Evolutionary conservation across 2,329 filamentous ascomycete genomes (phyloP).

Genomic region (Colletotrichum eleusines): DNA sequence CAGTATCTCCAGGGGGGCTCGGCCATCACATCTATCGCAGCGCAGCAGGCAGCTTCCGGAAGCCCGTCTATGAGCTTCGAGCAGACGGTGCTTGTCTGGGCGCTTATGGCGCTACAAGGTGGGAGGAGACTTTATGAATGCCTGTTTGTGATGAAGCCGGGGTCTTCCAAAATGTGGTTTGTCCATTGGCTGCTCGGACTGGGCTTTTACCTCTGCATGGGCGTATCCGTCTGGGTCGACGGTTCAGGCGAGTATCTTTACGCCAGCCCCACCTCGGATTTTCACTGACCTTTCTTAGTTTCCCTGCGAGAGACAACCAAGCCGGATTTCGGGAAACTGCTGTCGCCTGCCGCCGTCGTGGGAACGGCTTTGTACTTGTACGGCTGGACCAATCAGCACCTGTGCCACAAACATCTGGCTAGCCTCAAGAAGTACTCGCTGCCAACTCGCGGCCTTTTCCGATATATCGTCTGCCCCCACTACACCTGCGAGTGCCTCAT

Average conservation of each 20-base stretch:
- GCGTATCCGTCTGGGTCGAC: constrained; percentile 87
- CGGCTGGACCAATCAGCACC: constrained; percentile 80
- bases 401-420: constrained; percentile 77
- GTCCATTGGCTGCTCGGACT: constrained; percentile 86
- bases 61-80: constrained; percentile 65
- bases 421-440: constrained; percentile 85
- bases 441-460: constrained; percentile 79
- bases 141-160: constrained; percentile 72
- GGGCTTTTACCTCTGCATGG: constrained; percentile 79
- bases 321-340: neutral
- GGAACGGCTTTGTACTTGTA: constrained; percentile 74
- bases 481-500: constrained; percentile 90
- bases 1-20: constrained; percentile 70
- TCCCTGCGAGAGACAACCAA: neutral
- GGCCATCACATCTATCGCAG: constrained; percentile 62
- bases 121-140: constrained; percentile 82
- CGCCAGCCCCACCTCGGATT: neutral
- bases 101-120: constrained; percentile 82
- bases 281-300: constrained; percentile 19
- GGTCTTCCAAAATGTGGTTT: constrained; percentile 84
- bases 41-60: constrained; percentile 50
- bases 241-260: constrained; percentile 70
- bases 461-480: constrained; percentile 83
- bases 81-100: constrained; percentile 76
- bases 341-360: constrained; percentile 58